Evolutionary conservation across 2,329 filamentous ascomycete species (phyloP), one percentile per base, ranked within the genome.

Genomic region (Aureobasidium sp.): DNA sequence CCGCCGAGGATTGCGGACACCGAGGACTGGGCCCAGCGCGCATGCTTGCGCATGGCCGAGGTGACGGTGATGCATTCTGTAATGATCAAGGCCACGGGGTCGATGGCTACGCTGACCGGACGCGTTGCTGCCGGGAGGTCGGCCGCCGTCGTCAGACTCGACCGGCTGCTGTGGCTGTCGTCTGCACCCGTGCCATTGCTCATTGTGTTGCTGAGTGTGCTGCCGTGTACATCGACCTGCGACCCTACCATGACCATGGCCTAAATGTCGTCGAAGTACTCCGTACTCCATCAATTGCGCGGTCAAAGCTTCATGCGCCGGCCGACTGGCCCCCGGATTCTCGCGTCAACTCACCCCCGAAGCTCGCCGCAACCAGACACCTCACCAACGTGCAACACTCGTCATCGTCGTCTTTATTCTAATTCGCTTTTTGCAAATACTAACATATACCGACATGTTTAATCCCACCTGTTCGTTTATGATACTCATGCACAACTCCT

Each of bases 21-120:
- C 5, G 92, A 97, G 14, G 92, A 96, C 74, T 97, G 92, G 52
- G 91, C 91, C 82, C 93, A 97, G 67, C 94, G 89, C 66, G 91
- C 89, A 83, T 97, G 88, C 78, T 99, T 99, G 71, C 96, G 92
- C 84, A 99, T 97, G 64, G 92, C 91, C 65, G 93, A 97, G 15
- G 94, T 97, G 77, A 99, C 93, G 49, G 92, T 93, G 73, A 97
- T 97, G 76, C 94, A 99, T 86, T 99, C 94, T 76, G 93, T 96
- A 66, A 96, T 96, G 67, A 99, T 91, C 69, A 99, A 80, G 53
- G 72, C 71, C 37, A 73, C 71, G 6, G 72, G 72, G 64, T 74
- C 71, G 52, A 74, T 73, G 49, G 72, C 72, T 34, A 74, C 72
- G 22, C 67, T 68, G 27, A 72, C 61, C 20, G 64, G 53, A n/a